Conservation (phyloP, 768 basidiomycete genomes). For the Leccinellum rugosiceps region DNA sequence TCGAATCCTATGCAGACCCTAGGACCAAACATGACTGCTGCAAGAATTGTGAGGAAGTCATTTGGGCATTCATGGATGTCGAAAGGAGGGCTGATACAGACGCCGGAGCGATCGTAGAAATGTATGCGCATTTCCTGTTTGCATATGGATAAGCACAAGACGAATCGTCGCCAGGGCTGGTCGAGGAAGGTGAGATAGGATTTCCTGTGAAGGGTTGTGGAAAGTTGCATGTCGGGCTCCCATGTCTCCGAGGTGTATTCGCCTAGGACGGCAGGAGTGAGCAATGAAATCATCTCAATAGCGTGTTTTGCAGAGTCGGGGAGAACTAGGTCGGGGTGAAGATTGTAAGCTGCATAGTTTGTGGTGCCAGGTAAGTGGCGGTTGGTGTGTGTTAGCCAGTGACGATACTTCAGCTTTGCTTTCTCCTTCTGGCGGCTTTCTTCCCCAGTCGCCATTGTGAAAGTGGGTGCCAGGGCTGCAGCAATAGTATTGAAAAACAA, state of each 20-base stretch:
- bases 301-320: too few relatives aligned
- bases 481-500: not conserved
- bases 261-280: not conserved
- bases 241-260: not conserved
- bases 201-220: not conserved
- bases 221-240: not conserved
- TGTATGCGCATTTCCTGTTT: not conserved
- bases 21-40: not conserved
- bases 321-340: too few relatives aligned
- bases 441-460: not conserved
- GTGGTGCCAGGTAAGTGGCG: too few relatives aligned
- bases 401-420: too few relatives aligned
- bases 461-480: not conserved
- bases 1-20: not conserved
- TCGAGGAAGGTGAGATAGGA: not conserved
- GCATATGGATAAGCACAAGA: not conserved
- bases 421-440: too few relatives aligned
- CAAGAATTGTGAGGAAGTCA: not conserved
- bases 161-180: not conserved
- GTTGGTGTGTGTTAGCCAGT: too few relatives aligned
- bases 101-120: not conserved
- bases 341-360: too few relatives aligned
- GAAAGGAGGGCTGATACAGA: not conserved
- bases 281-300: not conserved
- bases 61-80: not conserved